Evolutionary conservation across 768 basidiomycete species (phyloP).

Genomic region (Podaxis sp.): DNA sequence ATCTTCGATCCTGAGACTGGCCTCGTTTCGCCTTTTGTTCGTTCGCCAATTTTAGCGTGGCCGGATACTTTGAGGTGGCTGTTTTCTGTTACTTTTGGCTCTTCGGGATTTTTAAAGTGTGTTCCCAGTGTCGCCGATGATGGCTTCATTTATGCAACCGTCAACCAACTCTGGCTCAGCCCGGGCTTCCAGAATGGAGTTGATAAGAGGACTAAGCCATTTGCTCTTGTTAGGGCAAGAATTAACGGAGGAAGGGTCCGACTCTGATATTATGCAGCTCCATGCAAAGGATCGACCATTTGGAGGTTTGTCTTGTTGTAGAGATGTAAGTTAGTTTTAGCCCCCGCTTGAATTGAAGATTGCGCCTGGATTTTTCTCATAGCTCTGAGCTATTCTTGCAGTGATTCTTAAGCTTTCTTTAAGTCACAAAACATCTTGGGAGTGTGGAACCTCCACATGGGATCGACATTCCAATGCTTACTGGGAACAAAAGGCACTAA

Average conservation of each 20-base stretch:
- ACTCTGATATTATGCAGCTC: not conserved
- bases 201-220: slow-evolving; percentile 18
- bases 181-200: slow-evolving; percentile 19
- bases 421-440: no score
- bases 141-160: slow-evolving; percentile 17
- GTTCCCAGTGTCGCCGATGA: slow-evolving; percentile 17
- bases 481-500: no score
- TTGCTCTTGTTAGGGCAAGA: slow-evolving; percentile 17
- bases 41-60: slow-evolving; percentile 20
- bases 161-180: slow-evolving; percentile 19
- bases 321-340: no score
- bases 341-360: no score
- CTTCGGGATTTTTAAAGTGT: not conserved
- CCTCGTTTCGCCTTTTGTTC: slow-evolving; percentile 17
- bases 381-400: no score
- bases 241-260: slow-evolving; percentile 11
- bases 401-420: no score
- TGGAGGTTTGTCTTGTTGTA: no score
- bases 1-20: slow-evolving; percentile 19
- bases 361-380: no score
- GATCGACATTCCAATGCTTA: no score
- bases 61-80: slow-evolving; percentile 18
- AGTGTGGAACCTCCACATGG: no score
- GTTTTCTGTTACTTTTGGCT: not conserved
- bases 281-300: not conserved